phyloP scores from a whole-genome alignment of 176 grass and related monocot genomes.

The Otatea glauca region DNA sequence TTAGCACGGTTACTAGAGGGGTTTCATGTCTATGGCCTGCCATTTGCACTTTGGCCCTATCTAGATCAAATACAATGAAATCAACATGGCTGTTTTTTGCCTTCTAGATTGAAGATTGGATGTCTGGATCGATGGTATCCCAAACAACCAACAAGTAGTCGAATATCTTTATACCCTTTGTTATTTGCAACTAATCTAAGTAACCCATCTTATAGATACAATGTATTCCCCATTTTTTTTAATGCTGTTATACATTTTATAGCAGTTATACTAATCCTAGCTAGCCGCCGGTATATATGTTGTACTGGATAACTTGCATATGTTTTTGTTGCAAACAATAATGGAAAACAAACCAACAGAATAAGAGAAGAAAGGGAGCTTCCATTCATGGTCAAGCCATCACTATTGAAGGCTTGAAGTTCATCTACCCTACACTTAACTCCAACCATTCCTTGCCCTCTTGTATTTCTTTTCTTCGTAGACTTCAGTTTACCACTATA shows the following conservation, averaged over 20 bases:
- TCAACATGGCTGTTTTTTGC: background rate
- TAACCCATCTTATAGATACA: conserved; percentile 17
- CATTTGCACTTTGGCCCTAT: background rate
- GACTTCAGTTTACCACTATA: background rate
- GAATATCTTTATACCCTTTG: background rate
- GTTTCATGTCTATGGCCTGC: background rate
- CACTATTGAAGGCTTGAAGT: conserved; percentile 17
- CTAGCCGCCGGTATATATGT: background rate
- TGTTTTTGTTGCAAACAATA: background rate
- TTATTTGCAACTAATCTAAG: background rate
- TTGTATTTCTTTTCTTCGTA: background rate
- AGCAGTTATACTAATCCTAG: background rate
- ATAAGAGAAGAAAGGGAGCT: background rate
- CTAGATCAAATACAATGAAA: background rate
- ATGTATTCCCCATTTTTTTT: background rate
- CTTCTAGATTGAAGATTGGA: background rate
- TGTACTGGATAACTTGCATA: background rate
- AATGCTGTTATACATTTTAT: background rate
- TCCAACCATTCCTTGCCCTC: background rate
- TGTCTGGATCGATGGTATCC: background rate
- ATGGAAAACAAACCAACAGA: background rate
- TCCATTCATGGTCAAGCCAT: conserved; percentile 17
- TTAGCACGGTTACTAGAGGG: background rate
- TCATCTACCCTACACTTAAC: conserved; percentile 34
- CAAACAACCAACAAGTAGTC: background rate